Percentiles rank a stretch among this genome's conserved stretches.
phyloP scores from a whole-genome alignment of 257 asterid species.

The Capsicum chinense region DNA sequence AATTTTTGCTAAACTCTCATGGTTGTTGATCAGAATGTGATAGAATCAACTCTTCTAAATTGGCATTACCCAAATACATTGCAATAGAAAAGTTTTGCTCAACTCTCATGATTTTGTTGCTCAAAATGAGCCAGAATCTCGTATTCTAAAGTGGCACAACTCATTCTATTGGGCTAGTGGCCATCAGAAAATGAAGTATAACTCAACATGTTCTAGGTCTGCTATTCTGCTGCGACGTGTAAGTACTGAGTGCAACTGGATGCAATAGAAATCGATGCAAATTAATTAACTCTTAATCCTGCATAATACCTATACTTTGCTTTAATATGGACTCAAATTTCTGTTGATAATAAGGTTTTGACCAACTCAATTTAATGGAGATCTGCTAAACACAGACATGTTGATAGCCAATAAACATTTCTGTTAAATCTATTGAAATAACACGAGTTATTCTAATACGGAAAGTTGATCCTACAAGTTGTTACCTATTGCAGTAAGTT shows the following conservation, averaged over 20 bases:
- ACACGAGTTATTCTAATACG: not conserved
- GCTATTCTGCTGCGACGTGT: not conserved
- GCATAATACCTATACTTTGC: too few species aligned
- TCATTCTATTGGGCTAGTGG: too few species aligned
- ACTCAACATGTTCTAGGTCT: not conserved
- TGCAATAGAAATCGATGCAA: too few species aligned
- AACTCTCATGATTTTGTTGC: too few species aligned
- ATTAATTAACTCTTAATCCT: too few species aligned
- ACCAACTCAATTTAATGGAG: not conserved
- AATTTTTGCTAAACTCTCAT: too few species aligned
- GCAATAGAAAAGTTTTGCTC: too few species aligned
- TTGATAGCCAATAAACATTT: not conserved
- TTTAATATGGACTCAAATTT: not conserved
- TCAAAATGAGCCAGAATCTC: too few species aligned
- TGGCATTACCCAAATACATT: not conserved
- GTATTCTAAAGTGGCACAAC: too few species aligned
- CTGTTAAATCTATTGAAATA: not conserved
- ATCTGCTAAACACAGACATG: not conserved
- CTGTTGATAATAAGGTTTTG: not conserved
- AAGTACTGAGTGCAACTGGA: too few species aligned
- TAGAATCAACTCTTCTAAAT: not conserved
- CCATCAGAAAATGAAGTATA: too few species aligned
- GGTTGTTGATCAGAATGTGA: not conserved
- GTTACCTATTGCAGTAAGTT: too few species aligned
- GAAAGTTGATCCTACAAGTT: not conserved